Base-by-base conservation (phyloP, 2,329 filamentous ascomycete species). In the Cladosporium austrohemisphaericum region DNA sequence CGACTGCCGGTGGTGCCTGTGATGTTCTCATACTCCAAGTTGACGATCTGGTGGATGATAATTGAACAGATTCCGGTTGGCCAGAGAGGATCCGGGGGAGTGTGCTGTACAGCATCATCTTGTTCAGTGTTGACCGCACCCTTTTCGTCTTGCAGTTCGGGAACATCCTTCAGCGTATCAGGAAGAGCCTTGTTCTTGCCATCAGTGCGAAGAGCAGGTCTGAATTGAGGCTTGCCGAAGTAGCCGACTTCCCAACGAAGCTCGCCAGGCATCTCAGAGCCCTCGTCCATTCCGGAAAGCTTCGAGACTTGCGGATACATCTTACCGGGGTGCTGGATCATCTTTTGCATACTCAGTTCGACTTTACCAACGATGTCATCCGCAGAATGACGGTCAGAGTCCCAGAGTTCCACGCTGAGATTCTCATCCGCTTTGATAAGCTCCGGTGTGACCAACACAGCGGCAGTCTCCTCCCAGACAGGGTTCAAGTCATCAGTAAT, bases 291-390 rank as follows among this genome's bases (percentile, higher is more conserved):
- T 9, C 92, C 92, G 22, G 80, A 76, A 1, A 97, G 79, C 59
- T 85, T 90, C 0, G 90, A 95, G 6, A 88, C 78, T 59, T 95
- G 89, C 4, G 88, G 85, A 59, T 91, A 94, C 88, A 96, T 95
- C 62, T 86, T 88, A 28, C 91, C 88, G 0, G 92, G 90, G 63
- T 96, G 87, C 62, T 95, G 86, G 51, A 97, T 94, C 72, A 98
- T 84, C 65, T 96, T 90, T 60, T 95, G 90, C 65, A 98, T 89
- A 28, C 88, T 92, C 3, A 97, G 73, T 64, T 97, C 91, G 14
- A 97, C 82, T 68, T 96, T 96, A 47, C 93, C 93, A 11, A 96
- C 90, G 37, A 96, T 86, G 60, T 97, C 93, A 63, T 97, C 93
- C 1, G 92, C 88, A 8, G 88, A 93, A 32, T 87, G 88, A 37